A percentile compares a stretch with the other conserved stretches of the same genome.
Evolutionary conservation across 345 rosid species (phyloP).

Genomic region (Euphorbia pulcherrima): DNA sequence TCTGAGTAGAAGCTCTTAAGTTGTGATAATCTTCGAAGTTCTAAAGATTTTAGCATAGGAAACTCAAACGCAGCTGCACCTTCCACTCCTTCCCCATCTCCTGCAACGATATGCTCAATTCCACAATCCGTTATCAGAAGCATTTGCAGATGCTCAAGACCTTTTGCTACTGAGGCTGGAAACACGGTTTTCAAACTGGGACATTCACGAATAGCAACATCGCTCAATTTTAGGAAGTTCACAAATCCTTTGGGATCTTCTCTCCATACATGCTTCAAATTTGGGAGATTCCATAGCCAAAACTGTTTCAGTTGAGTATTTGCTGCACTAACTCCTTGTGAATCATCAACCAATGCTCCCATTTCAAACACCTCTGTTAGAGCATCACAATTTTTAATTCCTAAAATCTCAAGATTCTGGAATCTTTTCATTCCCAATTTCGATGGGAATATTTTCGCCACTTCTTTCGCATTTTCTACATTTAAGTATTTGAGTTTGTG

Average conservation of each 20-base stretch:
- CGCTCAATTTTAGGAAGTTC: background rate
- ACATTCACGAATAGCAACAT: background rate
- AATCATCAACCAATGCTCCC: background rate
- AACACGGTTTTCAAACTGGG: slow-evolving; percentile 12
- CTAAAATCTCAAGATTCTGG: background rate
- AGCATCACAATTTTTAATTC: background rate
- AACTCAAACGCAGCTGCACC: slow-evolving; percentile 2
- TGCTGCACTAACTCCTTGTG: background rate
- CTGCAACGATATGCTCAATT: slow-evolving; percentile 15
- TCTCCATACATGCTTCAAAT: slow-evolving; percentile 5
- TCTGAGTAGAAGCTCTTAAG: slow-evolving; percentile 13
- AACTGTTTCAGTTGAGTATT: background rate
- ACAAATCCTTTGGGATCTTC: background rate
- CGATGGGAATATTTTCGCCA: slow-evolving; percentile 7
- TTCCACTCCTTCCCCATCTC: slow-evolving; percentile 10
- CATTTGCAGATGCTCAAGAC: background rate
- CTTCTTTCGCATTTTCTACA: background rate
- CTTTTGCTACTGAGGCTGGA: slow-evolving; percentile 14
- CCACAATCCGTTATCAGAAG: background rate
- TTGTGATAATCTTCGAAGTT: background rate
- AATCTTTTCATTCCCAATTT: background rate
- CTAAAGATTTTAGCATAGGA: slow-evolving; percentile 4
- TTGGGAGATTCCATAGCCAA: background rate
- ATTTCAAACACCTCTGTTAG: slow-evolving; percentile 18
- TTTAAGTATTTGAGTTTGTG: background rate